A percentile compares a stretch with the other conserved stretches of the same genome.
These are phyloP conservation scores for Pochonia chlamydosporia DNA, from an alignment of 2,329 filamentous ascomycete genomes.

Conservation along the genomic window DNA sequence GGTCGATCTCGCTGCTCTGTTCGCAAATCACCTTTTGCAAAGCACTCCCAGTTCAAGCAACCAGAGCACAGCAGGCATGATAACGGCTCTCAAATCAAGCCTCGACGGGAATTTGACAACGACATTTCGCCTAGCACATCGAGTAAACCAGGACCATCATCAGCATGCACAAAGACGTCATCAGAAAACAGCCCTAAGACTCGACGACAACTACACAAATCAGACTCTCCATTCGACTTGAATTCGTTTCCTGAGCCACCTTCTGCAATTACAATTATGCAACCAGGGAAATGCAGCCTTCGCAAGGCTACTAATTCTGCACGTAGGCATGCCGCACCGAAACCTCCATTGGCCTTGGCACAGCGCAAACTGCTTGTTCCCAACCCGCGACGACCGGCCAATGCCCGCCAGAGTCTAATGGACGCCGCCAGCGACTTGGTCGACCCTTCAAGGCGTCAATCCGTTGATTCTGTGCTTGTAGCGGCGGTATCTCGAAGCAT, in stretches of 20 bases:
- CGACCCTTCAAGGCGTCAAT: conserved; percentile 21
- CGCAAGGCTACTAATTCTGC: not conserved
- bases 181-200: not conserved
- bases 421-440: conserved; percentile 11
- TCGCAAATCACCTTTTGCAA: conserved; percentile 6
- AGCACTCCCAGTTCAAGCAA: not conserved
- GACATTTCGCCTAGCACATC: not conserved
- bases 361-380: conserved; percentile 6
- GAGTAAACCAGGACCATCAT: not conserved
- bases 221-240: conserved; percentile 16
- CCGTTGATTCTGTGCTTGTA: conserved; percentile 33
- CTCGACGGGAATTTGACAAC: not conserved
- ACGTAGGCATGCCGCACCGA: not conserved
- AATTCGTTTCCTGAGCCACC: conserved; percentile 17
- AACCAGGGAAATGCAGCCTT: not conserved
- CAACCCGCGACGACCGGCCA: not conserved
- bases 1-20: conserved; percentile 15
- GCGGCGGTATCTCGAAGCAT: conserved; percentile 40
- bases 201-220: conserved; percentile 2
- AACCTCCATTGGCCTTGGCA: conserved; percentile 7
- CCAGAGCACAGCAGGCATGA: not conserved
- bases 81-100: not conserved
- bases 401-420: conserved; percentile 8
- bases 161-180: not conserved
- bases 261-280: conserved; percentile 4